Evolutionary conservation across 1,284 basidiomycete species (phyloP), one percentile per base, ranked within the genome.

Genomic region (Pseudozyma thailandica): DNA sequence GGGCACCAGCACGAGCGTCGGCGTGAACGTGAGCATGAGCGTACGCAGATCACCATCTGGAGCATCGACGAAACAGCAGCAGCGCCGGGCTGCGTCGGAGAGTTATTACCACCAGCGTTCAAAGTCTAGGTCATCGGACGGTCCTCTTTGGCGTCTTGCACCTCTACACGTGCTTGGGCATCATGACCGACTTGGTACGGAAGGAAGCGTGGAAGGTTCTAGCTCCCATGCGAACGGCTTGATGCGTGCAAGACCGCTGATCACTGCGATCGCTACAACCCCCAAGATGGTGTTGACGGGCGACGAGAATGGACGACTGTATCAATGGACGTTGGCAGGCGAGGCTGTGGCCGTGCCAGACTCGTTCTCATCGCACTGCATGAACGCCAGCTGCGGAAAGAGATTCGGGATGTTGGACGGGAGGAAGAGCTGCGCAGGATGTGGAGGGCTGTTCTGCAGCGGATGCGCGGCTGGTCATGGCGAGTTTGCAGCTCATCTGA

Each of bases 241-340:
- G 18, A 16, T 20, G 23, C 60, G 37, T 21, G 26, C 39, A 18
- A 31, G 41, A 43, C 72, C 64, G 16, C 52, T 54, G 35, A 74
- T 69, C 51, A 77, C 63, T 9, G 58, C 55, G 8, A 60, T 73
- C 13, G 45, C 50, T 7, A 50, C 52, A 5, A 63, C 66, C 23
- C 45, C 37, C 21, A 48, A 52, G 37, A 63, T 59, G 60, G 16
- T 82, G 20, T 57, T 78, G 44, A 74, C 72, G 6, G 81, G 80
- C 30, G 78, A 82, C 52, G 73, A 68, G 20, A 23, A 48, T 6
- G 81, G 81, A 7, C 52, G 70, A 15, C 51, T 83, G 25, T 82
- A 77, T 41, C 52, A 58, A 26, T 82, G 80, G 81, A 59, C 71
- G 8, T 48, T 83, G 41, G 74, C 65, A 16, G 80, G 79, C 9